Evolutionary conservation across 2,329 filamentous ascomycete species (phyloP), one percentile per base, ranked within the genome.

Genomic region (Pezicula carpinea): DNA sequence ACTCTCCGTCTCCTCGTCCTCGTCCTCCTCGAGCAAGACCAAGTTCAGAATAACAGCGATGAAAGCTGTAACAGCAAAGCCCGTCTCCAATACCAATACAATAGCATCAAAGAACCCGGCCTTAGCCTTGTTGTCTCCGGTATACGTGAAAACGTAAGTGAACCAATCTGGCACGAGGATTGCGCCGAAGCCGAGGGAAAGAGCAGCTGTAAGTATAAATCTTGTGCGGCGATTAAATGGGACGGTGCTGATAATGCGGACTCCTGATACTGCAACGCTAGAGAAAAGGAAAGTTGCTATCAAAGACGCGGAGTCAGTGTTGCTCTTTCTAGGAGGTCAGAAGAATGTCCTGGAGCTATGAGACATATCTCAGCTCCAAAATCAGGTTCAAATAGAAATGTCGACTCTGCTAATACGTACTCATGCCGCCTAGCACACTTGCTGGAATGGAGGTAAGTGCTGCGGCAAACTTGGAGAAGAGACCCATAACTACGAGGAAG

Each of bases 381-480:
- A n/a, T n/a, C n/a, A n/a, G n/a, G n/a, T n/a, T n/a, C n/a, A n/a
- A n/a, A n/a, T n/a, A n/a, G n/a, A n/a, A n/a, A n/a, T n/a, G n/a
- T n/a, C n/a, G n/a, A n/a, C n/a, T n/a, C n/a, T n/a, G n/a, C n/a
- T n/a, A n/a, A n/a, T n/a, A n/a, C n/a, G n/a, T n/a, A n/a, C n/a
- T 85, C 83, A 87, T 87, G 40, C 82, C 83, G 32, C 82, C 83
- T 2, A 86, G 73, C 1, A 85, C 81, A 1, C 80, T 62, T 2
- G 74, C 67, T 0, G 88, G 88, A 53, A 93, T 92, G 4, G 87
- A 78, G 4, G 89, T 85, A 4, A 93, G 79, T 0, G 86, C 77
- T 1, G 88, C 88, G 0, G 87, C 87, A 56, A 92, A 91, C 66
- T 93, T 93, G 55, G 86, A 80, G 57, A 92, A 89, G 51, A 93